These are phyloP conservation scores for Coriolopsis trogii DNA, from an alignment of 1,284 basidiomycete species.

Conservation along the genomic window DNA sequence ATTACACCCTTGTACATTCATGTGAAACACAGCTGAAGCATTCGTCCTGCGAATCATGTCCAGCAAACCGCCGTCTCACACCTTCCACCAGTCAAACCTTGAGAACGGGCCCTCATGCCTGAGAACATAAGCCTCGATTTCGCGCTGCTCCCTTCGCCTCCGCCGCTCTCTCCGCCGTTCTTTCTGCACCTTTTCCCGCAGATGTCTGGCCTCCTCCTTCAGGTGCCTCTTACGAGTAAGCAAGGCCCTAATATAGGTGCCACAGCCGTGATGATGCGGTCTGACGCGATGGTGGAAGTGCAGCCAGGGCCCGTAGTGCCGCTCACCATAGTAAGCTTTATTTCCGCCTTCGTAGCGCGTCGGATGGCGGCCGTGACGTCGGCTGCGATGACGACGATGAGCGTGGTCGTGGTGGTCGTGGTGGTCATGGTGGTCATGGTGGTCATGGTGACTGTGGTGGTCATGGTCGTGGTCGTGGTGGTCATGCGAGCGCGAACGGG, in stretches of 20 bases:
- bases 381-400: constrained; percentile 11
- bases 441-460: constrained; percentile 5
- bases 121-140: constrained; percentile 20
- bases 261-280: constrained; percentile 29
- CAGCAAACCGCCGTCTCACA: not conserved
- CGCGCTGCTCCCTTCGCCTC: constrained; percentile 21
- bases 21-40: not conserved
- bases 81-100: constrained; percentile 18
- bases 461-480: constrained; percentile 1
- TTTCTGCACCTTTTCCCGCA: constrained; percentile 13
- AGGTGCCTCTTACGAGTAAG: constrained; percentile 18
- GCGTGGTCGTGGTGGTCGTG: constrained; percentile 15
- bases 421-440: constrained; percentile 5
- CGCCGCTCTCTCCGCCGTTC: constrained; percentile 23
- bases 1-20: no score
- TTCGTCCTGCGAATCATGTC: not conserved
- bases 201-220: constrained; percentile 16
- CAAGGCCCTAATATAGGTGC: constrained; percentile 25
- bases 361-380: not conserved
- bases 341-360: not conserved
- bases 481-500: not conserved
- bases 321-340: constrained; percentile 19
- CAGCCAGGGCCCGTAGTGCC: constrained; percentile 19
- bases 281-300: constrained; percentile 31
- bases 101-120: constrained; percentile 12